Conservation (phyloP, 768 basidiomycete genomes). For the Xerocomellus chrysenteron region DNA sequence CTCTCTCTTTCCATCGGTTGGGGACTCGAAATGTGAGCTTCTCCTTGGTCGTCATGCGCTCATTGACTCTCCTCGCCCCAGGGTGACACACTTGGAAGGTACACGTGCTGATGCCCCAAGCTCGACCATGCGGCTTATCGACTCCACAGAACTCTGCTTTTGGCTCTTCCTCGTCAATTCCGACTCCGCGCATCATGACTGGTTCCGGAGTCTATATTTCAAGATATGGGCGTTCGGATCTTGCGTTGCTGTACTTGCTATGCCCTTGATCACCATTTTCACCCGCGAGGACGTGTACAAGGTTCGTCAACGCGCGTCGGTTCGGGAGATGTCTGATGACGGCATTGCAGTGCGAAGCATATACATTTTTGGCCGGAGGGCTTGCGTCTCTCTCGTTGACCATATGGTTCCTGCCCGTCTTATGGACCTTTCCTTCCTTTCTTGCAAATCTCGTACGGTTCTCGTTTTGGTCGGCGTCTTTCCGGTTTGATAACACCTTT, state of each 20-base stretch:
- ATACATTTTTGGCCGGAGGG: conserved; percentile 66
- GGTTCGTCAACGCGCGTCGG: conserved; percentile 36
- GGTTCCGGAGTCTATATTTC: conserved; percentile 78
- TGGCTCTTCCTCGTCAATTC: conserved; percentile 83
- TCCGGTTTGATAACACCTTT: not conserved
- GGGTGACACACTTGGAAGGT: conserved; percentile 83
- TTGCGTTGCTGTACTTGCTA: conserved; percentile 52
- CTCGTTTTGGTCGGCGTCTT: not conserved
- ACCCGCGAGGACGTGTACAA: conserved; percentile 58
- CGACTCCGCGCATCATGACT: conserved; percentile 59
- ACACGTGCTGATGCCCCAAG: not conserved
- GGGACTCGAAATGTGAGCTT: conserved; percentile 70
- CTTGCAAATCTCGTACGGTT: conserved; percentile 54
- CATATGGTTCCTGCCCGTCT: conserved; percentile 68
- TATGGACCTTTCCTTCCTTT: conserved; percentile 73
- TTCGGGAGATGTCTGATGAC: conserved; percentile 9
- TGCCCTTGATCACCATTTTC: conserved; percentile 69
- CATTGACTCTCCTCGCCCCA: conserved; percentile 25
- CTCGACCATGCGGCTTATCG: not conserved
- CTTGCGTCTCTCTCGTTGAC: conserved; percentile 69
- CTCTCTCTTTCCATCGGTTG: conserved; percentile 65
- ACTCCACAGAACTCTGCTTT: conserved; percentile 69
- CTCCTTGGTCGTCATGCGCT: not conserved
- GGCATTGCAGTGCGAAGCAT: conserved; percentile 58
- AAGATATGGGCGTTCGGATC: conserved; percentile 72